phyloP scores from a whole-genome alignment of 2,329 filamentous ascomycete genomes.

The Cryphonectria radicalis region DNA sequence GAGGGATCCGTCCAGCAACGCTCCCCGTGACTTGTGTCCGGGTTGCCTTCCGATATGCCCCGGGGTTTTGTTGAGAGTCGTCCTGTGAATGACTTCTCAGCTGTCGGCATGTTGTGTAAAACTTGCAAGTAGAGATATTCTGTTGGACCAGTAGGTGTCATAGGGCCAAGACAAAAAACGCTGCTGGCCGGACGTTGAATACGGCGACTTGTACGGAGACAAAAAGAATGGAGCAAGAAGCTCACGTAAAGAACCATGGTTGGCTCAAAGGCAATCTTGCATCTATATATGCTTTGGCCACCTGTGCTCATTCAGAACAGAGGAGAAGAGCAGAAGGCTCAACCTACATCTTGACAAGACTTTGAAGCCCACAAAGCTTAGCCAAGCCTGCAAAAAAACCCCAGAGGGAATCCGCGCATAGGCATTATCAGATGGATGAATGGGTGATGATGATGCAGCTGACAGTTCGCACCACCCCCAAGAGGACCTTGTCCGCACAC shows the following conservation, averaged over 20 bases:
- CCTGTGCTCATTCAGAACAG: background rate
- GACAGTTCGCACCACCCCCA: conserved; percentile 15
- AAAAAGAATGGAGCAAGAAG: background rate
- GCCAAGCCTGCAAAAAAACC: conserved; percentile 4
- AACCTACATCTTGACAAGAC: conserved; percentile 14
- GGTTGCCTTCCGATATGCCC: conserved; percentile 2
- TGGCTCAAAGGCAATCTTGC: background rate
- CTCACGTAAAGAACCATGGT: background rate
- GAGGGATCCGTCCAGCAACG: background rate
- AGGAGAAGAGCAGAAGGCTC: background rate
- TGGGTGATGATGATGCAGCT: background rate
- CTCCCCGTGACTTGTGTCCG: background rate
- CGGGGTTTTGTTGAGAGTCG: background rate
- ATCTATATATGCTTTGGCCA: background rate
- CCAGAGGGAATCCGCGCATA: conserved; percentile 3
- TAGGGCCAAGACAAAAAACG: background rate
- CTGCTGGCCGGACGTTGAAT: background rate
- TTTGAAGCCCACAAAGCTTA: background rate
- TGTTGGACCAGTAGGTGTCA: background rate
- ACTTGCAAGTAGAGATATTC: background rate
- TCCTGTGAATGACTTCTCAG: background rate
- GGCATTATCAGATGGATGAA: conserved; percentile 18
- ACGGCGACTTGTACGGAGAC: background rate
- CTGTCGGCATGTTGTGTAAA: background rate
- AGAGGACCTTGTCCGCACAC: conserved; percentile 5